Percentiles rank a stretch among this genome's conserved stretches.
Evolutionary conservation across 1,284 basidiomycete species (phyloP).

Genomic region (Papiliotrema nemorosa): DNA sequence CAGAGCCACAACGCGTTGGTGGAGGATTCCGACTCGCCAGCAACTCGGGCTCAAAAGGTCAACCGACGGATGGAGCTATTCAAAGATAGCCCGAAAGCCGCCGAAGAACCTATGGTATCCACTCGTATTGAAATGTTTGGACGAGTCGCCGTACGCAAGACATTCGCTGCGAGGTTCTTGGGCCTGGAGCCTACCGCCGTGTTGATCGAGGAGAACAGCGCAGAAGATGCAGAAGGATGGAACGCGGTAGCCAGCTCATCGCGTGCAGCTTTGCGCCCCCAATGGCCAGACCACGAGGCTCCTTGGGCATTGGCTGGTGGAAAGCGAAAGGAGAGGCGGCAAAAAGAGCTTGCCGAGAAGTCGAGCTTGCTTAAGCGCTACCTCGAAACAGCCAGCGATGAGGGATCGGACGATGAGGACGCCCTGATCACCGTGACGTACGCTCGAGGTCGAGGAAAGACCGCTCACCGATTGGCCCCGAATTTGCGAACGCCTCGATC

Average conservation of each 20-base stretch:
- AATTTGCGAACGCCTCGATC: constrained; percentile 10
- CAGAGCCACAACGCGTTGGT: constrained; percentile 8
- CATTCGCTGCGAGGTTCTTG: constrained; percentile 37
- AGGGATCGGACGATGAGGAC: constrained; percentile 32
- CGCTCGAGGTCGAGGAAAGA: constrained; percentile 28
- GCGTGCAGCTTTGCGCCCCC: constrained; percentile 20
- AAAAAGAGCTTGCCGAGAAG: constrained; percentile 33
- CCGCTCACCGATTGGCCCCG: constrained; percentile 17
- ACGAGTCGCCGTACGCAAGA: constrained; percentile 42
- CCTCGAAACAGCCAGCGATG: constrained; percentile 40
- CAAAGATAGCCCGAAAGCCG: constrained; percentile 11
- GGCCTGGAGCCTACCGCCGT: constrained; percentile 23
- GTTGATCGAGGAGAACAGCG: constrained; percentile 31
- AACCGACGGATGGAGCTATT: constrained; percentile 30
- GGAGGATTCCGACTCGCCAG: constrained; percentile 25
- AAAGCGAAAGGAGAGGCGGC: constrained; percentile 20
- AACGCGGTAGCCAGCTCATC: constrained; percentile 19
- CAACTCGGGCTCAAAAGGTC: constrained; percentile 27
- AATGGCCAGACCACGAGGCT: constrained; percentile 40
- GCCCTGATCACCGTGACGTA: not conserved
- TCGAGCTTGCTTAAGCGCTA: constrained; percentile 31
- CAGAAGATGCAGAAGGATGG: constrained; percentile 34
- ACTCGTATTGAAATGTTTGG: constrained; percentile 38
- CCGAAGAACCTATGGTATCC: constrained; percentile 34
- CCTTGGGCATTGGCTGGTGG: constrained; percentile 37